Conservation (phyloP, 2,329 filamentous ascomycete species). For the Xylariaceae sp. region DNA sequence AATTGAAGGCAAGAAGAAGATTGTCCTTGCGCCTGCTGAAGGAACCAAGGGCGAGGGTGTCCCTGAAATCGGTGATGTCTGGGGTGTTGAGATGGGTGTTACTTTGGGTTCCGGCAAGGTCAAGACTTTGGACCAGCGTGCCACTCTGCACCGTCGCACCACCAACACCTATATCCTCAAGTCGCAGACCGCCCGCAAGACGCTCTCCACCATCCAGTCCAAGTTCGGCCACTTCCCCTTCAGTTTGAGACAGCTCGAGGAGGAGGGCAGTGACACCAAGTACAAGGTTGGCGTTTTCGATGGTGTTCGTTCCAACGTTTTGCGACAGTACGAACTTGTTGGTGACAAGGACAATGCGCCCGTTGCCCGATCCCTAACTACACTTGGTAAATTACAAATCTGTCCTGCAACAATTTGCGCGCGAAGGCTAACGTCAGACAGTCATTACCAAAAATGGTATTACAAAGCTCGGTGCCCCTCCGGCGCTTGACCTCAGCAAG, state of each 20-base stretch:
- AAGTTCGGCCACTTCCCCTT: slow-evolving; percentile 98
- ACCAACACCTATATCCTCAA: slow-evolving; percentile 89
- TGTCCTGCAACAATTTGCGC: not conserved
- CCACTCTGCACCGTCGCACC: slow-evolving; percentile 90
- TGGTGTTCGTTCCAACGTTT: slow-evolving; percentile 86
- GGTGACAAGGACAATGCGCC: slow-evolving; percentile 85
- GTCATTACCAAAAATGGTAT: slow-evolving; percentile 98
- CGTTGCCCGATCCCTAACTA: slow-evolving; percentile 83
- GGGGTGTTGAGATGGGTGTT: slow-evolving; percentile 95
- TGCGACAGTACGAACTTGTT: slow-evolving; percentile 93
- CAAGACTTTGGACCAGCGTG: slow-evolving; percentile 80
- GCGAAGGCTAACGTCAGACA: slow-evolving; percentile 36
- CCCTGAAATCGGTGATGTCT: slow-evolving; percentile 86
- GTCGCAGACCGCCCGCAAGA: slow-evolving; percentile 86
- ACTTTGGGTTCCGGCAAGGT: slow-evolving; percentile 89
- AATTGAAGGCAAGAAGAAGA: slow-evolving; percentile 96
- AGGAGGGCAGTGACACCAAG: slow-evolving; percentile 73
- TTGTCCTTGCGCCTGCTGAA: slow-evolving; percentile 81
- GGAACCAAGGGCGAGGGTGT: slow-evolving; percentile 85
- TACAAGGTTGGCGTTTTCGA: slow-evolving; percentile 89
- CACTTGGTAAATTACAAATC: slow-evolving; percentile 60
- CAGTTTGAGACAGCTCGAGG: slow-evolving; percentile 91
- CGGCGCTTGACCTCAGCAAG: slow-evolving; percentile 70
- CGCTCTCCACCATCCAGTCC: slow-evolving; percentile 90
- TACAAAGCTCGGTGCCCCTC: slow-evolving; percentile 74